Base-by-base conservation (phyloP, 148 eudicot genomes). In the Diospyros kaki region DNA sequence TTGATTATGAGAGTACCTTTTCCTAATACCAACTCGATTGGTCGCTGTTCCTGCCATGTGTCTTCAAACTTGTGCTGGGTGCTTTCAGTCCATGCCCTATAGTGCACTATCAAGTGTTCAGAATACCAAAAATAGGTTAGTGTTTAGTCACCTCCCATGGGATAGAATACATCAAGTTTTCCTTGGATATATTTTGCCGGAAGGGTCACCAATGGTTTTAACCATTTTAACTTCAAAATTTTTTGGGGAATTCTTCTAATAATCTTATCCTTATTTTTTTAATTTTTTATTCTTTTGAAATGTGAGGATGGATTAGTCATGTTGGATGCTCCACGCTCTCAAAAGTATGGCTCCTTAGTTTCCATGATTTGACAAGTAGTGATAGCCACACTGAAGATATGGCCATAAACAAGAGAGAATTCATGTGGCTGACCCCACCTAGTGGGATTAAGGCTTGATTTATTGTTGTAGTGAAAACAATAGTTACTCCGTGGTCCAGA, bases 11-110 rank as follows among this genome's bases (percentile, higher is more conserved):
- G 63, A 53, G 61, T 84, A 92, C 96, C 98, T 95, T 95, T 95
- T 76, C 98, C 98, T 70, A 92, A 67, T 70, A 90, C 79, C 77
- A 95, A 77, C 86, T 95, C 98, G 61, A 86, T 64, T 48, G 91
- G 96, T 71, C 91, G 92, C 80, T 90, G 93, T 84, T 95, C 98
- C 71, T 76, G 90, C 97, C 98, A 90, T 42, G 97, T 95, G 68
- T 95, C 98, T 81, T 95, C 98, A 82, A 95, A 92, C 75, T 92
- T 92, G 88, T 95, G 98, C 45, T 84, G 86, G 54, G 97, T 92
- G 89, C 90, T 90, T 66, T 88, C 89, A 63, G 97, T 83, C 98
- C 98, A 95, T 69, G 94, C 98, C 83, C 83, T 92, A 79, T 95
- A 95, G 74, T 92, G 94, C 84, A 92, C 97, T 95, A 77, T 78